Evolutionary conservation across 139 green algal species (phyloP).

Genomic region (Eudorina sp.): DNA sequence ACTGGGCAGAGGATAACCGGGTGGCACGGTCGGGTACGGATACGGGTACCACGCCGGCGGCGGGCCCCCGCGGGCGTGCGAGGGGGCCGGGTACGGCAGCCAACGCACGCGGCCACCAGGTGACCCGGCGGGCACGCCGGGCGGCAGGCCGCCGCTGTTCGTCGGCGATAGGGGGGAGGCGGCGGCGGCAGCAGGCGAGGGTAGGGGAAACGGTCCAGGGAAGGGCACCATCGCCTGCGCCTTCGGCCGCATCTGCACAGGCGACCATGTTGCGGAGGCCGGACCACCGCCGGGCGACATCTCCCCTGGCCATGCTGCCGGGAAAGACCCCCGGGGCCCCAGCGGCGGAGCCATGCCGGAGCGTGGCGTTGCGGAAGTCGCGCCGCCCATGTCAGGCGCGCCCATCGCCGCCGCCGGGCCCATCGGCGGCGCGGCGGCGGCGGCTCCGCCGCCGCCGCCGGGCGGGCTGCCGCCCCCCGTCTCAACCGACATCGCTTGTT

Average conservation of each 20-base stretch:
- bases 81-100: constrained; percentile 1
- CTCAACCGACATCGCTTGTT: too few species aligned
- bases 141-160: background rate
- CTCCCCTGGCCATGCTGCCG: background rate
- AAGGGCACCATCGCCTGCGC: background rate
- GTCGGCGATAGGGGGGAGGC: background rate
- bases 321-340: too few species aligned
- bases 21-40: background rate
- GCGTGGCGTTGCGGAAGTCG: too few species aligned
- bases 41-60: constrained; percentile 17
- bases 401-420: too few species aligned
- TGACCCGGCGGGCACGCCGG: background rate
- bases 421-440: too few species aligned
- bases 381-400: too few species aligned
- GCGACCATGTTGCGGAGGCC: background rate
- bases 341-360: too few species aligned
- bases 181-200: background rate
- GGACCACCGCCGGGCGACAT: background rate
- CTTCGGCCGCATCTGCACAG: background rate
- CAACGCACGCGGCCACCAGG: background rate
- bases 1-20: background rate
- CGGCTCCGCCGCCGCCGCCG: too few species aligned
- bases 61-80: background rate
- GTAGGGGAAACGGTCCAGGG: background rate
- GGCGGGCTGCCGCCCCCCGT: too few species aligned